These are phyloP conservation scores for Straminergon stramineum DNA, from an alignment of 225 moss, liverwort and hornwort genomes.

Conservation along the genomic window DNA sequence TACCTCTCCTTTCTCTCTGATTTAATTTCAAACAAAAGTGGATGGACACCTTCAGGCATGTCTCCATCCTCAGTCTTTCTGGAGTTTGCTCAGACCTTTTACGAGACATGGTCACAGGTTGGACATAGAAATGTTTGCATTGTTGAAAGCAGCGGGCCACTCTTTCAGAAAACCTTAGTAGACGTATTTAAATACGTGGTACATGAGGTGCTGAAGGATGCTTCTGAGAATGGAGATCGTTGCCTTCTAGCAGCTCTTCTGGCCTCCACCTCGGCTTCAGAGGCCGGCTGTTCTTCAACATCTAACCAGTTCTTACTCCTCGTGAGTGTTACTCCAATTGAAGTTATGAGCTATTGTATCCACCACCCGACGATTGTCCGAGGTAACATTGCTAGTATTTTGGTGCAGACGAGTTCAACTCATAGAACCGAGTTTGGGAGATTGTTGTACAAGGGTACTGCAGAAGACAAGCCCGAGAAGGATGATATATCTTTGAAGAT, in stretches of 20 bases:
- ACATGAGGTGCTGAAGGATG: constrained; percentile 40
- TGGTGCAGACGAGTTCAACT: constrained; percentile 44
- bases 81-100: constrained; percentile 30
- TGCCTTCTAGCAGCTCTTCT: constrained; percentile 76
- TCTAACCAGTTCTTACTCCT: constrained; percentile 28
- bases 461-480: constrained; percentile 1
- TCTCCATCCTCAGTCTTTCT: constrained; percentile 20
- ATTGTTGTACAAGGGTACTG: constrained; percentile 39
- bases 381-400: constrained; percentile 44
- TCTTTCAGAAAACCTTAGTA: constrained; percentile 17
- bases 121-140: neutral
- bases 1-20: constrained; percentile 42
- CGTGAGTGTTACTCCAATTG: constrained; percentile 50
- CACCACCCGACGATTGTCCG: constrained; percentile 54
- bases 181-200: constrained; percentile 46
- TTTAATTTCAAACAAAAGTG: constrained; percentile 25
- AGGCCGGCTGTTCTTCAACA: neutral
- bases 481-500: constrained; percentile 11
- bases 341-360: constrained; percentile 63
- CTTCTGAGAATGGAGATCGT: constrained; percentile 52
- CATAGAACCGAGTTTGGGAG: constrained; percentile 58
- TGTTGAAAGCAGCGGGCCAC: neutral
- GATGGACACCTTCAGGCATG: constrained; percentile 7
- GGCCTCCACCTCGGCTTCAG: constrained; percentile 12
- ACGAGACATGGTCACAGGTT: constrained; percentile 13